Evolutionary conservation across 1,284 basidiomycete species (phyloP), one percentile per base, ranked within the genome.

Genomic region (Sanghuangporus sanghuang): DNA sequence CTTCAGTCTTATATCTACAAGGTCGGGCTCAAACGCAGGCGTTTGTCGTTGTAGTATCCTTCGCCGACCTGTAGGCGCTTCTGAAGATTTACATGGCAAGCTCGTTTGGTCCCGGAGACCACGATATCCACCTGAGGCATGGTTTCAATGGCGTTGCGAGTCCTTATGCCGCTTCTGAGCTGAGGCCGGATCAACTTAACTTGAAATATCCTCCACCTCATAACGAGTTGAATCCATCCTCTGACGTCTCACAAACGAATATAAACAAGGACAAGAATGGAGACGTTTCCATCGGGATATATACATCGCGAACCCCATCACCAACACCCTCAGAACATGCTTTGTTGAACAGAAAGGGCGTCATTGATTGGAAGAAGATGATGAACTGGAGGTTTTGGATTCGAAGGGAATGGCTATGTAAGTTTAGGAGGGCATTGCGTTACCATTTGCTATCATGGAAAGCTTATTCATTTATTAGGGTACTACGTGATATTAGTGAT

Each of bases 341-440:
- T 54, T 73, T 73, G 68, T 73, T 79, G 60, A 64, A 68, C 27
- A 73, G 74, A 62, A 68, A 70, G 32, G 73, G 77, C 12, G 59
- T 81, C 58, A 70, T 83, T 61, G 75, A 83, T 69, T 82, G 77
- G 78, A 72, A 77, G 59, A 74, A 75, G 53, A 71, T 82, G 66
- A 63, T 64, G 63, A 72, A 69, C 14, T 79, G 78, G 80, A 73
- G 75, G 42, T 83, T 76, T 67, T 84, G 82, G 82, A 66, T 83
- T 21, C 71, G 81, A 62, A 75, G 72, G 66, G 78, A 81, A 65
- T 82, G 80, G 81, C 64, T 75, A 63, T 78, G 81, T 83, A 70
- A 73, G 81, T 79, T 5, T 48, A 12, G 11, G 42, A 2, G 18
- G 32, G n/a, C 16, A 18, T 36, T 36, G 56, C n/a, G 48, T 21